Conservation (phyloP, 2,329 filamentous ascomycete genomes). For the Colletotrichum tofieldiae region DNA sequence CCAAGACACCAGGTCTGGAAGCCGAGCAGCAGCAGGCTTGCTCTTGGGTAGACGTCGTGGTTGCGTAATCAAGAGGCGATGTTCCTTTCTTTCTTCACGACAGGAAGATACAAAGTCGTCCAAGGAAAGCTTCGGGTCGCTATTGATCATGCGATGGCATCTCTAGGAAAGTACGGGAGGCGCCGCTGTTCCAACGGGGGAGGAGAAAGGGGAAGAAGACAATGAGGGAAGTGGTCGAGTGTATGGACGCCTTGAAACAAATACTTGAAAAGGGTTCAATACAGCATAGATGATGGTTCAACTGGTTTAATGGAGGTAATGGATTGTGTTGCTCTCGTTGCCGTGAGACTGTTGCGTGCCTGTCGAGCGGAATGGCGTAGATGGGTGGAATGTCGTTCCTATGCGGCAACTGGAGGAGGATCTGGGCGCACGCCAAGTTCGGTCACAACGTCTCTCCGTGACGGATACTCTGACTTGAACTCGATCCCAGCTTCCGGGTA, state of each 20-base stretch:
- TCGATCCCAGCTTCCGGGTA: slow-evolving; percentile 5
- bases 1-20: slow-evolving; percentile 41
- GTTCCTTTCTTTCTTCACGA: background rate
- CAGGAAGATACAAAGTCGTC: background rate
- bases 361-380: slow-evolving; percentile 28
- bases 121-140: slow-evolving; percentile 1
- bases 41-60: background rate
- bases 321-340: slow-evolving; percentile 19
- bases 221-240: slow-evolving; percentile 6
- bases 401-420: slow-evolving; percentile 8
- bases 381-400: slow-evolving; percentile 37
- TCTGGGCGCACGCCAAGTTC: slow-evolving; percentile 22
- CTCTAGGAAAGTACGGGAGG: slow-evolving; percentile 27
- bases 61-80: slow-evolving; percentile 1
- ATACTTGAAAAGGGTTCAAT: slow-evolving; percentile 9
- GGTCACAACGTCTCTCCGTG: slow-evolving; percentile 4
- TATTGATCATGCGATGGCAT: slow-evolving; percentile 30
- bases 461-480: background rate
- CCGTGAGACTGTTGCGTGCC: slow-evolving; percentile 39
- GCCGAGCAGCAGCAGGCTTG: slow-evolving; percentile 26
- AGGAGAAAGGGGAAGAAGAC: background rate
- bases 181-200: slow-evolving; percentile 33
- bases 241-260: slow-evolving; percentile 20
- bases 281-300: background rate
- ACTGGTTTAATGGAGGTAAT: background rate